A percentile compares a stretch with the other conserved stretches of the same genome.
Evolutionary conservation across 805 yeast species (phyloP).

Genomic region (Kodamaea kakaduensis): DNA sequence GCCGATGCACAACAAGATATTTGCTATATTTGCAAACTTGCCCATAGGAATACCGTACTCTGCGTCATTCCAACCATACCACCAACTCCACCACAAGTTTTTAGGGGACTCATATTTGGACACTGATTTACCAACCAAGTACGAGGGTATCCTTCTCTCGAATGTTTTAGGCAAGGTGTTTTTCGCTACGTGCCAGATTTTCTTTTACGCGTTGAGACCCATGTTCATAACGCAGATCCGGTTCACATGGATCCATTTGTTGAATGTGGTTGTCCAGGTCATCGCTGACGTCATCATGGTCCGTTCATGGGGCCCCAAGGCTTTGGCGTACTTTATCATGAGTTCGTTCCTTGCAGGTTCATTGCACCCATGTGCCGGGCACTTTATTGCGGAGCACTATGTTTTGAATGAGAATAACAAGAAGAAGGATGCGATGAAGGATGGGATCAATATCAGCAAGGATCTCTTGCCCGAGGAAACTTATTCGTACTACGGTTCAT

Average conservation of each 20-base stretch:
- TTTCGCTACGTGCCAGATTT: slow-evolving; percentile 83
- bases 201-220: slow-evolving; percentile 87
- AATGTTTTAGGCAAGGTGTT: slow-evolving; percentile 83
- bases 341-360: slow-evolving; percentile 88
- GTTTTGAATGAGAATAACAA: slow-evolving; percentile 56
- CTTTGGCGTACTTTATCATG: slow-evolving; percentile 63
- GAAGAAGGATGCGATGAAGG: slow-evolving; percentile 27
- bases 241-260: slow-evolving; percentile 68
- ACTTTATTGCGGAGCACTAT: slow-evolving; percentile 92
- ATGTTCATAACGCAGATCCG: slow-evolving; percentile 75
- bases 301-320: slow-evolving; percentile 56
- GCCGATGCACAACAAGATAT: slow-evolving; percentile 73
- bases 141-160: slow-evolving; percentile 71
- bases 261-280: slow-evolving; percentile 62
- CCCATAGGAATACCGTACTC: slow-evolving; percentile 91
- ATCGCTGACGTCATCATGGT: slow-evolving; percentile 57
- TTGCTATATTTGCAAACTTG: slow-evolving; percentile 70
- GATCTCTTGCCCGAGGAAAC: slow-evolving; percentile 65
- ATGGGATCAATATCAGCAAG: slow-evolving; percentile 23
- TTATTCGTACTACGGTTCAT: slow-evolving; percentile 79
- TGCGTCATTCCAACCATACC: slow-evolving; percentile 87
- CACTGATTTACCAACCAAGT: slow-evolving; percentile 80
- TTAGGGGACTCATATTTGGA: slow-evolving; percentile 80
- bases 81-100: slow-evolving; percentile 86
- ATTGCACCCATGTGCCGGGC: slow-evolving; percentile 91